Evolutionary conservation across 129 eudicot genomes (phyloP).

Genomic region (Flaveria robusta): DNA sequence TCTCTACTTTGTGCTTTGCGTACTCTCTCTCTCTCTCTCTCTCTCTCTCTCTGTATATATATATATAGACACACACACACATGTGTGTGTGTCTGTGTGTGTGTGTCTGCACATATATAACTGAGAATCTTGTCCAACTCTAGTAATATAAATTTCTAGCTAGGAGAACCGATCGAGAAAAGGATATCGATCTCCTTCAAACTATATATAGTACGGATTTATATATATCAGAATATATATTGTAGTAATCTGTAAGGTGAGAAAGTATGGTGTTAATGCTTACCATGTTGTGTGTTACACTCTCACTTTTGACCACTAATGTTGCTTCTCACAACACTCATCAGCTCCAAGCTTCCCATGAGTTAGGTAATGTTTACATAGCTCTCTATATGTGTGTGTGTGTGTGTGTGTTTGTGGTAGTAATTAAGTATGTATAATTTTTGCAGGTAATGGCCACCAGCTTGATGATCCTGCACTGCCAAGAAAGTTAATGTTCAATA

Average conservation of each 20-base stretch:
- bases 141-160: neutral
- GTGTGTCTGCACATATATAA: neutral
- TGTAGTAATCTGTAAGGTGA: neutral
- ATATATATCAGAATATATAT: no score
- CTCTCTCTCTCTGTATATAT: neutral
- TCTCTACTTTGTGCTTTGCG: constrained; percentile 40
- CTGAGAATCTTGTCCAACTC: constrained; percentile 25
- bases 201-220: neutral
- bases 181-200: neutral
- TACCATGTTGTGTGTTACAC: constrained; percentile 26
- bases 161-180: neutral
- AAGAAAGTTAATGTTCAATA: constrained; percentile 33
- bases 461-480: constrained; percentile 28
- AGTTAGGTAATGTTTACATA: constrained; percentile 17
- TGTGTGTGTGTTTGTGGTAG: neutral
- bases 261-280: constrained; percentile 15
- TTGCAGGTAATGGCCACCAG: constrained; percentile 23
- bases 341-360: constrained; percentile 34
- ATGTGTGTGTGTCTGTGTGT: neutral
- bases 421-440: neutral
- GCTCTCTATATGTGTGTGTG: neutral
- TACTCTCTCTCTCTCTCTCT: constrained; percentile 11
- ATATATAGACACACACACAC: neutral
- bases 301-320: constrained; percentile 28
- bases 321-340: constrained; percentile 30